Conservation (phyloP, 331 rosid species). For the Stylosanthes scabra region DNA sequence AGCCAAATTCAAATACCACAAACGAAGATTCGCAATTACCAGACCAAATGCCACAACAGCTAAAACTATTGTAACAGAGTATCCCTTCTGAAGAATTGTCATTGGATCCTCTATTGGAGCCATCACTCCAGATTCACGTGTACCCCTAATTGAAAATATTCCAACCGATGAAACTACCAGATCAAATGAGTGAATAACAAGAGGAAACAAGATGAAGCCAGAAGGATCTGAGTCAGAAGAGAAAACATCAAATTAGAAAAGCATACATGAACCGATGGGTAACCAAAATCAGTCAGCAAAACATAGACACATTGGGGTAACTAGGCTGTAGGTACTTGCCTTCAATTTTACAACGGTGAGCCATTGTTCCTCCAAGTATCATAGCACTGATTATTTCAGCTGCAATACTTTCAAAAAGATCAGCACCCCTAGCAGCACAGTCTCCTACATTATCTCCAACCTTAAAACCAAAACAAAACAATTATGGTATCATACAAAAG, state of each 20-base stretch:
- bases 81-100: slow-evolving; percentile 96
- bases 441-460: slow-evolving; percentile 99
- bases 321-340: slow-evolving; percentile 54
- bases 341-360: slow-evolving; percentile 91
- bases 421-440: slow-evolving; percentile 99
- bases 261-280: slow-evolving; percentile 19
- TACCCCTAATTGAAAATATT: slow-evolving; percentile 89
- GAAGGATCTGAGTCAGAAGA: slow-evolving; percentile 85
- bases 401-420: slow-evolving; percentile 99
- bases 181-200: slow-evolving; percentile 97
- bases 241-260: slow-evolving; percentile 44
- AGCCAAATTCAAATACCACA: slow-evolving; percentile 27
- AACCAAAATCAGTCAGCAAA: slow-evolving; percentile 26
- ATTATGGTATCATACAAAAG: slow-evolving; percentile 29
- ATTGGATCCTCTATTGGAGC: slow-evolving; percentile 88
- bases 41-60: slow-evolving; percentile 91
- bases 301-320: slow-evolving; percentile 12
- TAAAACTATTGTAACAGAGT: slow-evolving; percentile 83
- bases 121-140: slow-evolving; percentile 80
- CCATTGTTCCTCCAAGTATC: slow-evolving; percentile 99
- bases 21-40: slow-evolving; percentile 69
- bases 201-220: slow-evolving; percentile 99
- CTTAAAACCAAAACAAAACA: slow-evolving; percentile 53
- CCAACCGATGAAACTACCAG: slow-evolving; percentile 91
- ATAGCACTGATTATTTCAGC: slow-evolving; percentile 99